Percentiles rank a stretch among this genome's conserved stretches.
Evolutionary conservation across 352 stramenopile genomes (phyloP).

Genomic region (Paralagenidium karlingii): DNA sequence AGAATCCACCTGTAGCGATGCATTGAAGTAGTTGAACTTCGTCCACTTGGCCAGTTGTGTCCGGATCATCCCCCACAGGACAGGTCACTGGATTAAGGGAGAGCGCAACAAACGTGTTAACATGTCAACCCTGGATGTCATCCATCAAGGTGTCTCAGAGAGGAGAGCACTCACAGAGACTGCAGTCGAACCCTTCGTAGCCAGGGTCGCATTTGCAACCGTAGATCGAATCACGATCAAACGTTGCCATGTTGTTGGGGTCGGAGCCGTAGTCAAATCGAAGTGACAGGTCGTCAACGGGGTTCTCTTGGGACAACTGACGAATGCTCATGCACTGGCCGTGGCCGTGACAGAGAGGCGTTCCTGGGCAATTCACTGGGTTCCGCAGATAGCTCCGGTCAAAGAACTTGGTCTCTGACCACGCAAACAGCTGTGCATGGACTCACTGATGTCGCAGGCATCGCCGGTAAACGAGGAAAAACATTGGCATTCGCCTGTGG

Average conservation of each 20-base stretch:
- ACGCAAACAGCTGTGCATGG: too few relatives aligned
- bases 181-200: constrained; percentile 87
- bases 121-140: too few relatives aligned
- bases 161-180: too few relatives aligned
- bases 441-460: constrained; percentile 40
- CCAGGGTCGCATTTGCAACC: constrained; percentile 86
- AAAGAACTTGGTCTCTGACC: too few relatives aligned
- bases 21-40: constrained; percentile 75
- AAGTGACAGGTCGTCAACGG: constrained; percentile 29
- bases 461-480: constrained; percentile 38
- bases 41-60: constrained; percentile 64
- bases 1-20: constrained; percentile 28
- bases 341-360: constrained; percentile 43
- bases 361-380: constrained; percentile 54
- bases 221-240: constrained; percentile 61
- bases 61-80: constrained; percentile 74
- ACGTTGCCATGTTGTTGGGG: constrained; percentile 59
- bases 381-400: too few relatives aligned
- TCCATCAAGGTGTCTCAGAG: too few relatives aligned
- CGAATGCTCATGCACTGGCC: constrained; percentile 66
- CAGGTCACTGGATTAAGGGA: too few relatives aligned
- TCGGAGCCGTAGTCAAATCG: constrained; percentile 54
- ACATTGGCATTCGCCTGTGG: constrained; percentile 42
- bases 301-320: constrained; percentile 42
- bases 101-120: too few relatives aligned